Evolutionary conservation across 176 grass and related monocot genomes (phyloP), one percentile per base, ranked within the genome.

Genomic region (Oryza officinalis): DNA sequence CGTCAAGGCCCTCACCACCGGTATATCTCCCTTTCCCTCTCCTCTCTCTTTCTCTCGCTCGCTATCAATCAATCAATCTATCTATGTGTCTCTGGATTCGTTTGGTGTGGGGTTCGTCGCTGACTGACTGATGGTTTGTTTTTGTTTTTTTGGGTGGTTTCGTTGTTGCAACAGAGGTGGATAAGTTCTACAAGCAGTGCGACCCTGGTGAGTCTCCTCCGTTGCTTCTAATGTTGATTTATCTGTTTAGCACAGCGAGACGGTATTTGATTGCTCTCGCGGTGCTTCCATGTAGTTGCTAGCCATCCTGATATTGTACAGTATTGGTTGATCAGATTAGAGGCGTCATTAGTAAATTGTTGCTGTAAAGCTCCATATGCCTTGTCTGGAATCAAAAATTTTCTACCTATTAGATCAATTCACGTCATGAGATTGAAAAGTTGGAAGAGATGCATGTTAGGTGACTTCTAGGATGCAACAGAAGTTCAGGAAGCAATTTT

Each of bases 1-100:
- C 50, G 3, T 90, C 60, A 92, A 81, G 78, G 93, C 93, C 26
- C 93, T 92, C 69, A 95, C 90, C 81, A 57, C 80, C 17, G 93
- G 93, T 95, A 59, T 20, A 5, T 35, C 33, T 35, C 33, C 33
- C 68, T 50, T n/a, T 22, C 32, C 31, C 69, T 75, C 31, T 44
- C 43, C 33, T 41, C 69, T 75, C 32, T 44, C 44, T 4, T 3
- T 63, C 14, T 76, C 13, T 33, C 12, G 17, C 63, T 28, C 13
- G 4, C 28, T 30, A 31, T 27, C 8, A 8, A 23, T 26, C 8
- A 30, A 13, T 43, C 11, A n/a, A 57, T 5, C 2, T 23, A 60
- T 23, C 20, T 61, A 23, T 22, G 18, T 57, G 5, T 57, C 6
- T 57, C 50, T 83, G 27, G 60, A 35, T 84, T 80, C 6, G 37